Base-by-base conservation (phyloP, 108 stramenopile genomes). In the Mediolabrus comicus region DNA sequence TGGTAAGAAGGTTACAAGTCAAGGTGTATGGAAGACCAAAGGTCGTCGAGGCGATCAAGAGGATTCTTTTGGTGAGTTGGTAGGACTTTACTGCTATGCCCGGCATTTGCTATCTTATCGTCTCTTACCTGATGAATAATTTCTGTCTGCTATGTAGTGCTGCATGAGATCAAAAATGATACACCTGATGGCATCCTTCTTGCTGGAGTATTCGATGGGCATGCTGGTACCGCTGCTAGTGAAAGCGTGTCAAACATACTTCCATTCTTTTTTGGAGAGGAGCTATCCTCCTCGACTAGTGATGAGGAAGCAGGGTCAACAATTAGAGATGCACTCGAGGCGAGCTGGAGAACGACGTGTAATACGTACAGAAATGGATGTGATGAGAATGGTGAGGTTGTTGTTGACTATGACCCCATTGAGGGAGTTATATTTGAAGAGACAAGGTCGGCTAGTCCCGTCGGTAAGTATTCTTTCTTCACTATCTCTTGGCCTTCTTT, bases 161-260 rank as follows among this genome's bases (percentile, higher is more conserved):
- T 90, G 10, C 84, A 87, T 32, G 86, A 90, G 36, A 86, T 90
- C 26, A 38, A 34, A 38, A 81, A 87, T 53, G 71, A 79, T 55
- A 53, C 54, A n/a, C 64, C 66, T 28, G 76, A 83, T 57, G 81
- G 79, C 49, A 69, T 87, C 5, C 56, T 90, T 4, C 39, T 93
- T 2, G 79, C 86, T 16, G 92, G 87, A 19, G 87, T 93, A 10
- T 80, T 88, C 72, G 92, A 93, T 75, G 92, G 92, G 14, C 92
- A 93, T 54, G 86, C 84, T 3, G 92, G 92, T 22, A 77, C 65
- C 9, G 84, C 82, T 11, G 92, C 92, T 17, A 80, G 86, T 59
- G 67, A 83, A 62, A 67, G 67, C 14, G 86, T 86, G 16, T 77
- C 86, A 16, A 59, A 75, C 30, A 53, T 82, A 6, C 52, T 90